phyloP scores from a whole-genome alignment of 164 flowering plant species.

The Sextonia rubra region DNA sequence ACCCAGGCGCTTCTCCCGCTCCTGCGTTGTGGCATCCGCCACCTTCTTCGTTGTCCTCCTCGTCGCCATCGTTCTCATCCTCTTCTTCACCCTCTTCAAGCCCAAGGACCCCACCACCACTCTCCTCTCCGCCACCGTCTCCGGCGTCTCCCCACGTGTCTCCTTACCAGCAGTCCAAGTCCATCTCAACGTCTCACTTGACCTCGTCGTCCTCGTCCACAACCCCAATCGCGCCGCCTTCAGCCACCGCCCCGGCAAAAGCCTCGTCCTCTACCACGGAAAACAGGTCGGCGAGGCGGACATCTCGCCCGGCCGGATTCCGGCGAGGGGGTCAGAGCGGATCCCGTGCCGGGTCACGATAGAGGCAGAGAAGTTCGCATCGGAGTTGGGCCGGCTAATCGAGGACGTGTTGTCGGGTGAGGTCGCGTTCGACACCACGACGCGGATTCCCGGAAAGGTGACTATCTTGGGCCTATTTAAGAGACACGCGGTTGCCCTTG shows the following conservation, averaged over 20 bases:
- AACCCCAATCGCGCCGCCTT: constrained; percentile 44
- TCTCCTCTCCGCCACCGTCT: constrained; percentile 30
- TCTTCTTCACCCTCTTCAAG: constrained; percentile 46
- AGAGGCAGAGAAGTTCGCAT: constrained; percentile 28
- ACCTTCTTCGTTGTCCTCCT: constrained; percentile 9
- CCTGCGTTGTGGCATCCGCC: no score
- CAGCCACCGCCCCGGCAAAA: constrained; percentile 29
- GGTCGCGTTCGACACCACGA: constrained; percentile 22
- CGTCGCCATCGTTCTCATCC: constrained; percentile 24
- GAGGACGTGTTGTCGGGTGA: constrained; percentile 34
- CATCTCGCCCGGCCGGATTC: constrained; percentile 31
- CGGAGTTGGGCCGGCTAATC: constrained; percentile 17
- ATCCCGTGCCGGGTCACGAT: constrained; percentile 8
- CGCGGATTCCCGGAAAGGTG: constrained; percentile 43
- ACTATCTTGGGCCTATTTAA: constrained; percentile 32
- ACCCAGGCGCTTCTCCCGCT: no score
- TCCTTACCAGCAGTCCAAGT: constrained; percentile 28
- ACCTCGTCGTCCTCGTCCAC: constrained; percentile 22
- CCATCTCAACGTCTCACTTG: constrained; percentile 42
- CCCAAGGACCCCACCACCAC: constrained; percentile 26
- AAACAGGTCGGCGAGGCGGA: constrained; percentile 41
- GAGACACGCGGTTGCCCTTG: constrained; percentile 29
- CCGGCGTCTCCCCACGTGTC: constrained; percentile 40
- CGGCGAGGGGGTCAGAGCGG: constrained; percentile 26
- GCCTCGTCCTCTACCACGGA: constrained; percentile 25